phyloP scores from a whole-genome alignment of 495 filamentous ascomycete species.

The Penicillium macrosclerotiorum region DNA sequence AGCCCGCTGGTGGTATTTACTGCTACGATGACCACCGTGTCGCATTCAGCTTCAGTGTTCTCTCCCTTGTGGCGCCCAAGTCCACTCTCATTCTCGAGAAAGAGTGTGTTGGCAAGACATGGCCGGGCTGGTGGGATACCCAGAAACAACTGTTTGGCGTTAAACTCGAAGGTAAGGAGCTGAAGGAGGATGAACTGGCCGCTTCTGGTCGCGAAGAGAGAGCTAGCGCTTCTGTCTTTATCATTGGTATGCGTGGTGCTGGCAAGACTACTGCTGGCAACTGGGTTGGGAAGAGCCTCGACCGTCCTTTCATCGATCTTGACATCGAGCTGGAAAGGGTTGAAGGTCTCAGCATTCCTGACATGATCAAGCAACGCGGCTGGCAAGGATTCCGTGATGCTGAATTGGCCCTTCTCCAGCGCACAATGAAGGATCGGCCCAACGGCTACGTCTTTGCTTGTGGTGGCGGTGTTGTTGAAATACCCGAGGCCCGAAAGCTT shows the following conservation, averaged over 20 bases:
- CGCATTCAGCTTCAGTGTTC: conserved; percentile 96
- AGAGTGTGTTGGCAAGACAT: conserved; percentile 97
- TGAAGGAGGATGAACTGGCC: conserved; percentile 40
- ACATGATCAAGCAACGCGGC: conserved; percentile 73
- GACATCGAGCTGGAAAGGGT: conserved; percentile 79
- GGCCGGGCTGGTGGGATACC: conserved; percentile 98
- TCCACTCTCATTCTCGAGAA: conserved; percentile 80
- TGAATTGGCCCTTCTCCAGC: conserved; percentile 72
- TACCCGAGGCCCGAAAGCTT: conserved; percentile 72
- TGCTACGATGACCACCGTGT: conserved; percentile 99
- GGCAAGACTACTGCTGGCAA: conserved; percentile 92
- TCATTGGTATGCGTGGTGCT: conserved; percentile 97
- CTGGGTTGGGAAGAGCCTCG: conserved; percentile 74
- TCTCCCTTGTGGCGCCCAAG: conserved; percentile 71
- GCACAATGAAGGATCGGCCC: conserved; percentile 69
- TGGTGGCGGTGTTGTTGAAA: conserved; percentile 91
- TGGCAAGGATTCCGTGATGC: conserved; percentile 88
- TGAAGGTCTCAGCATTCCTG: conserved; percentile 72
- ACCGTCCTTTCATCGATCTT: conserved; percentile 78
- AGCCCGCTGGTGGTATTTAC: conserved; percentile 67
- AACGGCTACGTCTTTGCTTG: conserved; percentile 84
- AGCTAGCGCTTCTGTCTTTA: conserved; percentile 66
- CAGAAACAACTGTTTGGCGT: conserved; percentile 73
- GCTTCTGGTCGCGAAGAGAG: conserved; percentile 32
- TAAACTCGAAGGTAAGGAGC: conserved; percentile 68